A percentile compares a stretch with the other conserved stretches of the same genome.
Evolutionary conservation across 2,329 filamentous ascomycete species (phyloP).

Genomic region (Talaromyces sp.): DNA sequence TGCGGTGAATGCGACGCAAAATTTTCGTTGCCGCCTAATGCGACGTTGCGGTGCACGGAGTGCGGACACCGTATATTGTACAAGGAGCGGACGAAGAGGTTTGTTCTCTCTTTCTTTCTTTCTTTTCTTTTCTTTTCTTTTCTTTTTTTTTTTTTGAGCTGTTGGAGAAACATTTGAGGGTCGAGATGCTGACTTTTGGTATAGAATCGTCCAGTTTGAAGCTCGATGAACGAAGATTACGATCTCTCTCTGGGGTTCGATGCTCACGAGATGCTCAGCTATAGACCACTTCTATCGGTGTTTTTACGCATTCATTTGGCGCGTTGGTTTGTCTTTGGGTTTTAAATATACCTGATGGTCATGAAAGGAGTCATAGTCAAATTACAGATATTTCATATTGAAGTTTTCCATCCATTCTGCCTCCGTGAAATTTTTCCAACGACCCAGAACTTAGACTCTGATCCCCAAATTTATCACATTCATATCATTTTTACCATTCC

Average conservation of each 20-base stretch:
- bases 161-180: background rate
- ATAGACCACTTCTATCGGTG: background rate
- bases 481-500: background rate
- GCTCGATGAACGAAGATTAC: constrained; percentile 60
- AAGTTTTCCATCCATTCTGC: background rate
- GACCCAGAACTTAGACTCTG: background rate
- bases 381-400: background rate
- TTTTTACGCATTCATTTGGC: constrained; percentile 16
- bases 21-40: constrained; percentile 70
- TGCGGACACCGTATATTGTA: constrained; percentile 95
- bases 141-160: constrained; percentile 7
- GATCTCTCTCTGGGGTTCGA: background rate
- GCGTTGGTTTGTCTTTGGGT: constrained; percentile 7
- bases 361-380: constrained; percentile 6
- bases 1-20: constrained; percentile 83
- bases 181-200: constrained; percentile 11
- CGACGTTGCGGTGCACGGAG: constrained; percentile 82
- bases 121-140: too few species aligned
- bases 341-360: constrained; percentile 6
- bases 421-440: background rate
- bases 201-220: constrained; percentile 97
- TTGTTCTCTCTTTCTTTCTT: constrained; percentile 7
- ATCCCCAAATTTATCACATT: background rate
- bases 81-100: constrained; percentile 98
- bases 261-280: background rate